Evolutionary conservation across 108 stramenopile genomes (phyloP).

Genomic region (Skeletonema costatum): DNA sequence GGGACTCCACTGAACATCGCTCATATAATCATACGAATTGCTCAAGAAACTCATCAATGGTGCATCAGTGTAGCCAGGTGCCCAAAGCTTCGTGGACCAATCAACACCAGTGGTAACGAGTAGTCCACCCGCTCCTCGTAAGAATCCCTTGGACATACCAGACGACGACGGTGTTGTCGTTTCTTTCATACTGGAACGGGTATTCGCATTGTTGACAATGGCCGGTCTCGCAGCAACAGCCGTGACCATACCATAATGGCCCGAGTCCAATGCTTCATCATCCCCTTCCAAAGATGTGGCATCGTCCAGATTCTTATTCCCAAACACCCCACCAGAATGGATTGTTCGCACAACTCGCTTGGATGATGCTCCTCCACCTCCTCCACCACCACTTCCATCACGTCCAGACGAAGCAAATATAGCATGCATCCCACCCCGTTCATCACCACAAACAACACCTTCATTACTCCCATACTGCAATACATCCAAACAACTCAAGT

Average conservation of each 20-base stretch:
- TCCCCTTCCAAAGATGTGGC: slow-evolving; percentile 8
- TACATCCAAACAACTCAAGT: slow-evolving; percentile 79
- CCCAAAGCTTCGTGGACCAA: slow-evolving; percentile 92
- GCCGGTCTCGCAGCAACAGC: slow-evolving; percentile 57
- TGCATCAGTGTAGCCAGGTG: slow-evolving; percentile 75
- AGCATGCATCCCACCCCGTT: slow-evolving; percentile 69
- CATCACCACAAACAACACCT: slow-evolving; percentile 78
- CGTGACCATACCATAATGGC: slow-evolving; percentile 86
- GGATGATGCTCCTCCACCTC: slow-evolving; percentile 48
- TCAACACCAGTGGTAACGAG: slow-evolving; percentile 85
- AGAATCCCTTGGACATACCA: slow-evolving; percentile 70
- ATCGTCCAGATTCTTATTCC: neutral
- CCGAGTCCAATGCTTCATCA: slow-evolving; percentile 28
- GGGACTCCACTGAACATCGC: slow-evolving; percentile 90
- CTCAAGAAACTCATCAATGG: slow-evolving; percentile 78
- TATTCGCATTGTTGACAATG: slow-evolving; percentile 41
- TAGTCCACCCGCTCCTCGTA: slow-evolving; percentile 72
- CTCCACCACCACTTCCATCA: slow-evolving; percentile 26
- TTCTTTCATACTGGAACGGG: slow-evolving; percentile 12
- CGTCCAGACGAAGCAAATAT: slow-evolving; percentile 43
- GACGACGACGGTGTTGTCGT: slow-evolving; percentile 18
- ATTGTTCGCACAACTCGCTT: slow-evolving; percentile 59
- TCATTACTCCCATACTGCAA: slow-evolving; percentile 59
- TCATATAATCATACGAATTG: slow-evolving; percentile 91
- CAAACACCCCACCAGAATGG: slow-evolving; percentile 37